Evolutionary conservation across 805 yeast species (phyloP), one percentile per base, ranked within the genome.

Genomic region (Saccharomycopsis sp.): DNA sequence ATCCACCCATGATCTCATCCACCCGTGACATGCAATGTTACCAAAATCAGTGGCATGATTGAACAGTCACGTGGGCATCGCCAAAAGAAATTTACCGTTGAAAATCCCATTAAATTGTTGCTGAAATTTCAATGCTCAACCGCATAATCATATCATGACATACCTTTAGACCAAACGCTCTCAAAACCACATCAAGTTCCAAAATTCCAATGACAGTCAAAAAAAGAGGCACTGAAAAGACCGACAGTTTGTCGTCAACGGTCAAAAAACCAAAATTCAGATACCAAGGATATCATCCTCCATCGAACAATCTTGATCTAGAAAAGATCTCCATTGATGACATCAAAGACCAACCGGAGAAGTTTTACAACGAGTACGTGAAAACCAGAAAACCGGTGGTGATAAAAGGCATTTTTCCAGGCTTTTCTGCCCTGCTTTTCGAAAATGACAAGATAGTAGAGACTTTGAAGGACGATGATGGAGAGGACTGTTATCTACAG

Each of bases 311-410:
- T 23, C 34, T 44, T 18, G 41, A 47, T 14, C 50, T 50, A 24
- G 51, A 54, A 14, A 34, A 29, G 34, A 14, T 46, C 3, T 51
- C 58, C 3, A 57, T 71, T 9, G 63, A 62, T 14, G 59, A 61
- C 5, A 66, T 71, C 2, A 53, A 47, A 5, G 60, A 65, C 3
- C 64, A 65, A 2, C 52, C 63, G 4, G 55, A 56, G 2, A 59
- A 60, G 3, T 80, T 81, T 64, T 78, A 73, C 61, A 59, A 66
- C 14, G 58, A 70, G 2, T 81, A 70, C 65, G 73, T 83, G 7
- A 59, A 63, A 15, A 62, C 66, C 1, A 67, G 85, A 53, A 76
- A 70, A 52, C 89, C 90, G 1, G 81, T 78, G 23, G 72, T 81
- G 53, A 73, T 82, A 37, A 66, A 67, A 4, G 81, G 80, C 2